Conservation (phyloP, 2,329 filamentous ascomycete species). For the Podosphaera fusca region DNA sequence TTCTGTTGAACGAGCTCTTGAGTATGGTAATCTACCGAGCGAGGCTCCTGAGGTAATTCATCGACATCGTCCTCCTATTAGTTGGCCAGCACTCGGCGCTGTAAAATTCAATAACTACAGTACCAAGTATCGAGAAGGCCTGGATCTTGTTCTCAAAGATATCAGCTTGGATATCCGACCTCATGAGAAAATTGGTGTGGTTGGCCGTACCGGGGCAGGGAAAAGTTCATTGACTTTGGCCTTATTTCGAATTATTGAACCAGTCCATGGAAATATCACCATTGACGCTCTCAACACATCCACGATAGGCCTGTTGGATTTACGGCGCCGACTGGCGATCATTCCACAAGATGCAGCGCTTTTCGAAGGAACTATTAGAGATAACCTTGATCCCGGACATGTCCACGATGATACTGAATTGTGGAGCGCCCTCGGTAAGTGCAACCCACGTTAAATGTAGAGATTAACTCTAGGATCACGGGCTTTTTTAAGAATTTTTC, state of each 20-base stretch:
- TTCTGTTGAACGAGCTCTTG: conserved; percentile 87
- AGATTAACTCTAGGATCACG: conserved; percentile 9
- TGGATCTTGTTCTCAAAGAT: conserved; percentile 84
- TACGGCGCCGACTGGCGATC: conserved; percentile 75
- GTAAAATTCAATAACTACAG: conserved; percentile 88
- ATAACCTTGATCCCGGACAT: conserved; percentile 87
- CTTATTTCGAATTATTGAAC: conserved; percentile 88
- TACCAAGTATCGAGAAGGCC: conserved; percentile 69
- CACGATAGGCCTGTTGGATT: conserved; percentile 68
- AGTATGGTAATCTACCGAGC: conserved; percentile 76
- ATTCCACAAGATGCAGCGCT: conserved; percentile 94
- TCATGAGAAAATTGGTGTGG: conserved; percentile 93
- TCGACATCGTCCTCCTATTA: conserved; percentile 62
- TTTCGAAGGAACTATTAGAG: conserved; percentile 78
- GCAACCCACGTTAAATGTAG: conserved; percentile 2
- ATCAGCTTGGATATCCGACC: conserved; percentile 82
- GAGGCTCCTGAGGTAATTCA: conserved; percentile 89
- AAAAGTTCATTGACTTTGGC: conserved; percentile 87
- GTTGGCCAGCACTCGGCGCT: conserved; percentile 76
- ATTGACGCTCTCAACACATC: conserved; percentile 83
- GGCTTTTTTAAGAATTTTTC: conserved; percentile 11
- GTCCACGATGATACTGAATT: conserved; percentile 92
- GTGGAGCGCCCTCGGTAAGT: conserved; percentile 79
- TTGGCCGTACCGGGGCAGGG: conserved; percentile 84
- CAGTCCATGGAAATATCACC: conserved; percentile 56